phyloP scores from a whole-genome alignment of 169 alveolate genomes.

The Plasmodium vivax region DNA sequence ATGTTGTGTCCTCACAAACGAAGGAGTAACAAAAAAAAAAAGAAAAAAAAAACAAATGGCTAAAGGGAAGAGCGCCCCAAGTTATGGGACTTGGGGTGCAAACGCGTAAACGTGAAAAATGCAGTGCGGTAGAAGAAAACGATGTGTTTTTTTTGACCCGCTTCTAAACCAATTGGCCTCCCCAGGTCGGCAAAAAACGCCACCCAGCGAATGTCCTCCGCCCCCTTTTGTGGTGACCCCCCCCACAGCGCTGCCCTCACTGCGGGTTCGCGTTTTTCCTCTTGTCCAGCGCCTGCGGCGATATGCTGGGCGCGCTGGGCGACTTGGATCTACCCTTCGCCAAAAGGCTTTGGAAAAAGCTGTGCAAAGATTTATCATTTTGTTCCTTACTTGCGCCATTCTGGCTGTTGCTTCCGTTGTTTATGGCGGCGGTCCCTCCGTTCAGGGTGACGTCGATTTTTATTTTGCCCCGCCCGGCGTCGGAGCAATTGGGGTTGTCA shows the following conservation, averaged over 20 bases:
- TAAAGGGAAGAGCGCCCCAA: neutral
- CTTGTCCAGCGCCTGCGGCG: slow-evolving; percentile 21
- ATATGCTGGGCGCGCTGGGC: slow-evolving; percentile 49
- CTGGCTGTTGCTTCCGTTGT: slow-evolving; percentile 10
- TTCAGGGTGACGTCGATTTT: slow-evolving; percentile 8
- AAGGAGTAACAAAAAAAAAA: neutral
- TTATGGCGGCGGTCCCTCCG: neutral
- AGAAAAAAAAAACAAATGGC: neutral
- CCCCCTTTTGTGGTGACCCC: neutral
- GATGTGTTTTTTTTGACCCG: too few relatives aligned
- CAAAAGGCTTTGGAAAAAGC: slow-evolving; percentile 65
- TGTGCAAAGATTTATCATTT: slow-evolving; percentile 55
- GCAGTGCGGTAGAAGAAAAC: neutral
- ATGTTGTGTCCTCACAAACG: neutral
- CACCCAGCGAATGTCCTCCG: neutral
- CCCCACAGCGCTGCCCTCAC: neutral
- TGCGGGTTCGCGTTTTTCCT: neutral
- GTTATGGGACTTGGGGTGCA: neutral
- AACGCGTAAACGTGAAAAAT: neutral
- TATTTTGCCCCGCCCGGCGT: neutral
- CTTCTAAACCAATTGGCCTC: too few relatives aligned
- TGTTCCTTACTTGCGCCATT: slow-evolving; percentile 18
- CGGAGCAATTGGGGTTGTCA: neutral
- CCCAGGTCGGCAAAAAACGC: neutral
- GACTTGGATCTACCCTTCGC: slow-evolving; percentile 71